Percentiles rank a stretch among this genome's conserved stretches.
Evolutionary conservation across 192 early-diverging fungal species (phyloP).

Genomic region (Glomus cerebriforme): DNA sequence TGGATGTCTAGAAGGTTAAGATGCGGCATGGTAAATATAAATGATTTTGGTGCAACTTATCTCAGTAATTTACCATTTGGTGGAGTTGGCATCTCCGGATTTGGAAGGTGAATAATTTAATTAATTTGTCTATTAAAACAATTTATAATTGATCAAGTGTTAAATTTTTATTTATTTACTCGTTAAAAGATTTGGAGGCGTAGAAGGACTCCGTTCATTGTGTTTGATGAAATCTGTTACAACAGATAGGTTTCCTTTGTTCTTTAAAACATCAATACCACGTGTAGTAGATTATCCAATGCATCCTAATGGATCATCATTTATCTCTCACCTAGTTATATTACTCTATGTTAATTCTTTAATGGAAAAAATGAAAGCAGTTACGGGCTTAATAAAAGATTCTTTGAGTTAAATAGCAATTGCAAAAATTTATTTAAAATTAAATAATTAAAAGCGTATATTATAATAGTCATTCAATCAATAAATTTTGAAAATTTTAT

Average conservation of each 20-base stretch:
- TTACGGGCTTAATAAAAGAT: background rate
- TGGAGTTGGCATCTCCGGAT: constrained; percentile 77
- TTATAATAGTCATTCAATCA: background rate
- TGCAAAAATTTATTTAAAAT: background rate
- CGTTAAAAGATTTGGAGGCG: constrained; percentile 53
- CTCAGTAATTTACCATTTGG: constrained; percentile 86
- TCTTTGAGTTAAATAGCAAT: background rate
- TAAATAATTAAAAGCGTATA: background rate
- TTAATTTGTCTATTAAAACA: too few relatives aligned
- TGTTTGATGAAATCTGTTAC: constrained; percentile 73
- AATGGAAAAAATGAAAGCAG: background rate
- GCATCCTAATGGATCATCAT: constrained; percentile 38
- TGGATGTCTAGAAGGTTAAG: constrained; percentile 63
- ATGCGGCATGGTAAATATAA: constrained; percentile 82
- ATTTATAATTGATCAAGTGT: background rate
- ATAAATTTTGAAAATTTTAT: background rate
- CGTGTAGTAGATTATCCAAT: constrained; percentile 78
- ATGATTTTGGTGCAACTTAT: constrained; percentile 87
- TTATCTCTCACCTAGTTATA: constrained; percentile 42
- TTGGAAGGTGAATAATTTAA: constrained; percentile 54
- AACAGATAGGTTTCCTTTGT: constrained; percentile 68
- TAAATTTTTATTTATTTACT: background rate
- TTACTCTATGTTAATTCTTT: constrained; percentile 36
- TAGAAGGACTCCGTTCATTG: constrained; percentile 72
- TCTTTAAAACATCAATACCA: constrained; percentile 75